Percentiles rank a stretch among this genome's conserved stretches.
Conservation (phyloP, 176 grass and related monocot species). For the Phyllostachys edulis region DNA sequence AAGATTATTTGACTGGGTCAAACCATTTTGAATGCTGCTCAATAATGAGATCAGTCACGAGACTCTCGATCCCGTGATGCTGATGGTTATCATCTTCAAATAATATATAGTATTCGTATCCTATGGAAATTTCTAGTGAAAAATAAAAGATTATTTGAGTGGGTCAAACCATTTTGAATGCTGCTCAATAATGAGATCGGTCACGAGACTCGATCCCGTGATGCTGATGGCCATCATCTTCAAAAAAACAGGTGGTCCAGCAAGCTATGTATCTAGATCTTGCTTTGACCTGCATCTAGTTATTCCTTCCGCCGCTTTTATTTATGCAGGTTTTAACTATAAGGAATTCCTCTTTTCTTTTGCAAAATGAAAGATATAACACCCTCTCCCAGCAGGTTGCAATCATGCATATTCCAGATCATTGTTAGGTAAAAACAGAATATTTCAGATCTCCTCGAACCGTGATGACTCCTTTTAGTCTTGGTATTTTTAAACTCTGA, state of each 20-base stretch:
- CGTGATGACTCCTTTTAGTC: too few relatives aligned
- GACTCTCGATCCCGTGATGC: not conserved
- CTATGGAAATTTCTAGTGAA: not conserved
- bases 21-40: not conserved
- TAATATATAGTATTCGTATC: not conserved
- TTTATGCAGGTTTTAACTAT: not conserved
- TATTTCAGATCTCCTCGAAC: too few relatives aligned
- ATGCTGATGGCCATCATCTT: not conserved
- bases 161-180: not conserved
- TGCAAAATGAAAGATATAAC: not conserved
- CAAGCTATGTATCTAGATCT: not conserved
- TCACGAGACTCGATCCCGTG: not conserved
- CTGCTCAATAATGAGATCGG: not conserved
- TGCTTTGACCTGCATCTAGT: not conserved
- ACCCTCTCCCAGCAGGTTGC: too few relatives aligned
- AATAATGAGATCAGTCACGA: not conserved
- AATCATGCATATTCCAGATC: too few relatives aligned
- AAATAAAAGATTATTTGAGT: not conserved
- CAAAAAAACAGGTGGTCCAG: constrained; percentile 4
- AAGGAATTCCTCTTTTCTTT: not conserved
- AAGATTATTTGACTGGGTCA: not conserved
- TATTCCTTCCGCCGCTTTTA: not conserved
- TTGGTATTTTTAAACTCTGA: too few relatives aligned
- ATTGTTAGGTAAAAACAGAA: too few relatives aligned
- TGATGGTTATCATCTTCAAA: not conserved